These are phyloP conservation scores for Eutrema yunnanense DNA, from an alignment of 345 rosid genomes.

Conservation along the genomic window DNA sequence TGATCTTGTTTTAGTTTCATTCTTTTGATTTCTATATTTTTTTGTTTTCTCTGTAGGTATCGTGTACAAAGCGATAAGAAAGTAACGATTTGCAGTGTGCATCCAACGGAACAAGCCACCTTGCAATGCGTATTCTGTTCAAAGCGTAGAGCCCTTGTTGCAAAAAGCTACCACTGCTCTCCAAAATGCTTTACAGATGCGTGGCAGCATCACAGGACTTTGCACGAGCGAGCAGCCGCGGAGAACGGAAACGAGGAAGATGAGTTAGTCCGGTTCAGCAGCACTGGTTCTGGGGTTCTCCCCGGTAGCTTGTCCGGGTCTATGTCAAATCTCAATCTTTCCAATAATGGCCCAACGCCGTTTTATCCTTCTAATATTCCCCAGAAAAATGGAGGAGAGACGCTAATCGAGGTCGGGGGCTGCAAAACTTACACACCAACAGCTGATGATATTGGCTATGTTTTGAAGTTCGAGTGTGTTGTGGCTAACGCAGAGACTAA, in stretches of 20 bases:
- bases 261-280: conserved; percentile 64
- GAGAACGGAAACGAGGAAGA: conserved; percentile 92
- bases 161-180: conserved; percentile 91
- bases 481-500: conserved; percentile 77
- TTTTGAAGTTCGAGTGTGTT: conserved; percentile 90
- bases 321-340: conserved; percentile 49
- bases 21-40: neutral
- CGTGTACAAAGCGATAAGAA: conserved; percentile 92
- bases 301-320: conserved; percentile 60
- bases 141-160: conserved; percentile 69
- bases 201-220: conserved; percentile 94
- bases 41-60: conserved; percentile 47
- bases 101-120: conserved; percentile 93
- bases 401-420: conserved; percentile 84
- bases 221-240: conserved; percentile 91
- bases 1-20: neutral
- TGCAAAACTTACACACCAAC: conserved; percentile 91
- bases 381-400: conserved; percentile 76
- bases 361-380: conserved; percentile 64
- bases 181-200: conserved; percentile 93
- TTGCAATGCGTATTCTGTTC: conserved; percentile 89
- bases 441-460: conserved; percentile 85
- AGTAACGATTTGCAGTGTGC: conserved; percentile 84
- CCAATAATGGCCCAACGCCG: conserved; percentile 64
- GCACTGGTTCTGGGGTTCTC: conserved; percentile 63